A percentile compares a stretch with the other conserved stretches of the same genome.
Evolutionary conservation across 192 early-diverging fungal genomes (phyloP).

Genomic region (Coemansia sp.): DNA sequence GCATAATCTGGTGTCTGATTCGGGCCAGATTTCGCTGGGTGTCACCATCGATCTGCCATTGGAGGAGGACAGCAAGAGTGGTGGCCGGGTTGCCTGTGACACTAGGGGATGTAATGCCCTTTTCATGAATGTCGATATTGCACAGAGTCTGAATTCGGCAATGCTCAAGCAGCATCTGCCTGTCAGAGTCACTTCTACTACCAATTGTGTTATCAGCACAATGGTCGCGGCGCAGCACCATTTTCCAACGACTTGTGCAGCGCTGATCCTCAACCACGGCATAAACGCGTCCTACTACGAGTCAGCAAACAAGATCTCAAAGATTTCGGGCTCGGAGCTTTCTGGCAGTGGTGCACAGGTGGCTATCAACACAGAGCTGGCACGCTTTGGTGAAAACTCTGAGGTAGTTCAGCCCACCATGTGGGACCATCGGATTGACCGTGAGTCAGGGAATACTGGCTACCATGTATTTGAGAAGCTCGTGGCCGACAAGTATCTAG

Average conservation of each 20-base stretch:
- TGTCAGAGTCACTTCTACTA: slow-evolving; percentile 78
- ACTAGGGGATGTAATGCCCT: slow-evolving; percentile 25
- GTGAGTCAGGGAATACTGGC: slow-evolving; percentile 75
- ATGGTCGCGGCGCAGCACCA: slow-evolving; percentile 82
- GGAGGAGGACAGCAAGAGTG: slow-evolving; percentile 69
- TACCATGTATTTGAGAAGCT: slow-evolving; percentile 90
- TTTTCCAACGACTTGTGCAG: slow-evolving; percentile 69
- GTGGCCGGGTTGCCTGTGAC: slow-evolving; percentile 56
- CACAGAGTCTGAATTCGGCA: slow-evolving; percentile 70
- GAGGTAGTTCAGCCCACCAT: slow-evolving; percentile 68
- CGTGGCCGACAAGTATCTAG: slow-evolving; percentile 93
- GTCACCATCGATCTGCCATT: slow-evolving; percentile 95
- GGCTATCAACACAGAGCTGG: slow-evolving; percentile 96
- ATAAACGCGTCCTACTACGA: slow-evolving; percentile 96
- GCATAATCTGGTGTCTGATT: slow-evolving; percentile 11
- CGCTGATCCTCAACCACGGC: slow-evolving; percentile 91
- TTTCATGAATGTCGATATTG: slow-evolving; percentile 74
- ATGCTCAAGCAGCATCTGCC: slow-evolving; percentile 67
- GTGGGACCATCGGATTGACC: slow-evolving; percentile 82
- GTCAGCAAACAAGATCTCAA: slow-evolving; percentile 60
- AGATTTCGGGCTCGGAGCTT: slow-evolving; percentile 34
- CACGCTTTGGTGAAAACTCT: slow-evolving; percentile 75
- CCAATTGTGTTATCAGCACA: slow-evolving; percentile 94
- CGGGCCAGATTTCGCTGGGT: slow-evolving; percentile 53
- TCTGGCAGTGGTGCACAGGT: slow-evolving; percentile 48